These are phyloP conservation scores for Trichosanthes cucumerina DNA, from an alignment of 306 rosid genomes.

Conservation along the genomic window DNA sequence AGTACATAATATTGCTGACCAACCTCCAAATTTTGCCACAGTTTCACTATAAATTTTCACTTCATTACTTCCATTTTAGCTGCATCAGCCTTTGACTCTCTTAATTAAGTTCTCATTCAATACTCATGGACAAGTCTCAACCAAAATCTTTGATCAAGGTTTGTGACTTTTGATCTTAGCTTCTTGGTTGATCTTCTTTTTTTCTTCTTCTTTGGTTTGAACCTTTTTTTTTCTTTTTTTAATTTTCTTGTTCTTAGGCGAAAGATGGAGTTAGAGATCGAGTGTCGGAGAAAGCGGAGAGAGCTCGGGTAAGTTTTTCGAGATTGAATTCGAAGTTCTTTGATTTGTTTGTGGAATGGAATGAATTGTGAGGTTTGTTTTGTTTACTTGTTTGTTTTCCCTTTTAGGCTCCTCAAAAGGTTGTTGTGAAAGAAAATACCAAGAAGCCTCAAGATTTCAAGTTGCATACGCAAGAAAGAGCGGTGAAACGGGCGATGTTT, in stretches of 20 bases:
- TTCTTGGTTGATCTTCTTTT: neutral
- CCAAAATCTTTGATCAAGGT: conserved; percentile 10
- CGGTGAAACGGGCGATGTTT: conserved; percentile 76
- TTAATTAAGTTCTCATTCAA: neutral
- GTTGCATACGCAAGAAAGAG: conserved; percentile 84
- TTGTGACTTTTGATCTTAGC: neutral
- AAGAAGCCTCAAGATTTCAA: conserved; percentile 62
- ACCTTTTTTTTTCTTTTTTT: neutral
- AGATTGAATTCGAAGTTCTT: neutral
- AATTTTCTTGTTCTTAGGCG: neutral
- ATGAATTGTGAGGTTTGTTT: neutral
- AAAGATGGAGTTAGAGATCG: conserved; percentile 1
- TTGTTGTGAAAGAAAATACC: conserved; percentile 50
- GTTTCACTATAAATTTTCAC: conserved; percentile 18
- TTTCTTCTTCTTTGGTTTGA: neutral
- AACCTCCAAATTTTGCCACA: conserved; percentile 45
- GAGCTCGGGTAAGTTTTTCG: neutral
- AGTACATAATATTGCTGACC: conserved; percentile 49
- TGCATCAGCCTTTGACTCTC: neutral
- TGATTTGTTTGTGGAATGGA: neutral
- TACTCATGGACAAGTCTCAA: conserved; percentile 13
- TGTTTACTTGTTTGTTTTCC: neutral
- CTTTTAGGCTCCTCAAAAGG: conserved; percentile 36
- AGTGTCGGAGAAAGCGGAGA: neutral
- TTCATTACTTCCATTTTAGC: conserved; percentile 4